Percentiles rank a stretch among this genome's conserved stretches.
Conservation (phyloP, 371 early-diverging fungal species). For the Synchytrium microbalum region DNA sequence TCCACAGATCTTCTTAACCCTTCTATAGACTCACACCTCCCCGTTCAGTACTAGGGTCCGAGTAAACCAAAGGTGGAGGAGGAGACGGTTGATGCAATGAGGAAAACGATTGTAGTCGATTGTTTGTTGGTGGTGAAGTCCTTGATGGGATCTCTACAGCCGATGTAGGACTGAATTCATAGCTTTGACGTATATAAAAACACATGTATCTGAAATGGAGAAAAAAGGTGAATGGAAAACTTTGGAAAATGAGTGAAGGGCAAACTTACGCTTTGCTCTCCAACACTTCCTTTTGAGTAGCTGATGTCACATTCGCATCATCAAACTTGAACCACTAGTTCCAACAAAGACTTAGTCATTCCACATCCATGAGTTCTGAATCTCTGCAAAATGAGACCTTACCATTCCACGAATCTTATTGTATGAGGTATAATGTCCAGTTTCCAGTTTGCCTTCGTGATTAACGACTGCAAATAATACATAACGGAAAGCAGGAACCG, state of each 20-base stretch:
- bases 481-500: conserved; percentile 67
- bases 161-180: background rate
- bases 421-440: conserved; percentile 89
- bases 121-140: background rate
- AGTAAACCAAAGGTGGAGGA: background rate
- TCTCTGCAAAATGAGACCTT: conserved; percentile 9
- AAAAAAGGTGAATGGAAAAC: conserved; percentile 3
- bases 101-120: background rate
- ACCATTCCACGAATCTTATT: conserved; percentile 70
- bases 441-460: conserved; percentile 83
- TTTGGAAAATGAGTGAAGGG: conserved; percentile 9
- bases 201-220: conserved; percentile 67
- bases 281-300: conserved; percentile 65
- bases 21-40: background rate
- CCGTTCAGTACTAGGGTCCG: background rate
- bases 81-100: background rate
- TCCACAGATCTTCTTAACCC: background rate
- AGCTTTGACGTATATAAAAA: conserved; percentile 56
- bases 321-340: conserved; percentile 85
- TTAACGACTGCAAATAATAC: conserved; percentile 83
- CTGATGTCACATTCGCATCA: conserved; percentile 70
- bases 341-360: background rate
- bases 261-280: conserved; percentile 60
- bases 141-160: background rate
- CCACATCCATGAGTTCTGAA: background rate